Base-by-base conservation (phyloP, 179 eudicot species). In the Amaranthus tricolor region DNA sequence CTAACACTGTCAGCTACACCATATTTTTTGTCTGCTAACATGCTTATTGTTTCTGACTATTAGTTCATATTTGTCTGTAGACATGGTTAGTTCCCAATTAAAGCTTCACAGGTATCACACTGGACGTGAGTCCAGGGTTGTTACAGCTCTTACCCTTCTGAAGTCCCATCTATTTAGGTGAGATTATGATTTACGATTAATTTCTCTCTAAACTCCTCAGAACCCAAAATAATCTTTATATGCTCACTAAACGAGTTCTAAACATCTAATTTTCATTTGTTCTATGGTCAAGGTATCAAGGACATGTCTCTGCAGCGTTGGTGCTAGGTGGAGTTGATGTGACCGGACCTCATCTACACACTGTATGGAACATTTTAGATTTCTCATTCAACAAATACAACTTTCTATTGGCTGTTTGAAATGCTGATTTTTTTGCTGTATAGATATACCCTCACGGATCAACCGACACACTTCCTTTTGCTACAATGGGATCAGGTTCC, bases 371-470 rank as follows among this genome's bases (percentile, higher is more conserved):
- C 50, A 11, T 51, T 57, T 40, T 9, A 54, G 31, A 58, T 74
- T 69, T 54, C 48, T 70, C 10, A 55, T 56, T 17, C 19, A 61
- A 60, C 16, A 51, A 31, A 57, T 62, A 8, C 10, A 43, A 65
- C 31, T 67, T 12, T 71, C 24, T 71, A 17, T 65, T 52, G 17
- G n/a, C 60, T 10, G 16, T 48, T 14, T 71, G 62, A 74, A 56
- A 45, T 20, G 68, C 7, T 68, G n/a, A 52, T 71, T 14, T 49
- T 24, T 31, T 79, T 53, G n/a, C 24, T 74, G 73, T 64, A 57
- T 83, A 94, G 98, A 94, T 94, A 58, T 94, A 94, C 74, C 98
- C 98, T 66, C 98, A 94, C 81, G 97, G 98, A 62, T 92, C 98
- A 69, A 94, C 98, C 1, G 97, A 94, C 78, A 92, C 96, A 6